phyloP scores from a whole-genome alignment of 2,329 filamentous ascomycete genomes.

The Thielaviopsis cerberus region DNA sequence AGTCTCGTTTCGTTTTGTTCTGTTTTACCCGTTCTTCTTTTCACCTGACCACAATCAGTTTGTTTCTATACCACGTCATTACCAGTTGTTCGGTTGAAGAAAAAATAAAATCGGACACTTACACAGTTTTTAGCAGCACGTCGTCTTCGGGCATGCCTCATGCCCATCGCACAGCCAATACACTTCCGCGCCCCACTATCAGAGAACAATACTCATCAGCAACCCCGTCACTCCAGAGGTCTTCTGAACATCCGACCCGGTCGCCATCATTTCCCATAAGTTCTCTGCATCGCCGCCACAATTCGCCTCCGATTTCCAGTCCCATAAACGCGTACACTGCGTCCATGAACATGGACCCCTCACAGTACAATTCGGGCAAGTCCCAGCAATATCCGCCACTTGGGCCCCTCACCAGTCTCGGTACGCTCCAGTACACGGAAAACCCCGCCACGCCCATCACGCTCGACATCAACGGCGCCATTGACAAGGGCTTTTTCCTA shows the following conservation, averaged over 20 bases:
- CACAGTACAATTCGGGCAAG: constrained; percentile 20
- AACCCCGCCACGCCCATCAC: constrained; percentile 33
- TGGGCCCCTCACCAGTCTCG: constrained; percentile 30
- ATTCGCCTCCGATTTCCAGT: constrained; percentile 32
- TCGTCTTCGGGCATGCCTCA: constrained; percentile 39
- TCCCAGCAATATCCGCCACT: constrained; percentile 36
- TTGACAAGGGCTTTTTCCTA: constrained; percentile 79
- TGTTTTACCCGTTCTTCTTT: background rate
- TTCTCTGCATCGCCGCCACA: constrained; percentile 30
- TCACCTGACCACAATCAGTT: background rate
- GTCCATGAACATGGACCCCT: constrained; percentile 31
- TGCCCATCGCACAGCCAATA: constrained; percentile 32
- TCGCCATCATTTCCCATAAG: constrained; percentile 31
- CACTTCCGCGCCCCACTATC: constrained; percentile 32
- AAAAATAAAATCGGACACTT: constrained; percentile 17
- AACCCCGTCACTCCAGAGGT: constrained; percentile 32
- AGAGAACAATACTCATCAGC: constrained; percentile 35
- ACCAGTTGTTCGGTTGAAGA: background rate
- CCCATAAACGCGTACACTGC: constrained; percentile 27
- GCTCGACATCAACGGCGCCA: constrained; percentile 57
- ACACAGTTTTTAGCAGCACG: constrained; percentile 26
- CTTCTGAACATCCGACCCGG: constrained; percentile 30
- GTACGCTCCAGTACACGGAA: constrained; percentile 43
- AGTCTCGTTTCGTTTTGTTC: background rate
- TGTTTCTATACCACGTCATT: background rate